These are phyloP conservation scores for Microcos paniculata DNA, from an alignment of 345 rosid genomes.

Conservation along the genomic window DNA sequence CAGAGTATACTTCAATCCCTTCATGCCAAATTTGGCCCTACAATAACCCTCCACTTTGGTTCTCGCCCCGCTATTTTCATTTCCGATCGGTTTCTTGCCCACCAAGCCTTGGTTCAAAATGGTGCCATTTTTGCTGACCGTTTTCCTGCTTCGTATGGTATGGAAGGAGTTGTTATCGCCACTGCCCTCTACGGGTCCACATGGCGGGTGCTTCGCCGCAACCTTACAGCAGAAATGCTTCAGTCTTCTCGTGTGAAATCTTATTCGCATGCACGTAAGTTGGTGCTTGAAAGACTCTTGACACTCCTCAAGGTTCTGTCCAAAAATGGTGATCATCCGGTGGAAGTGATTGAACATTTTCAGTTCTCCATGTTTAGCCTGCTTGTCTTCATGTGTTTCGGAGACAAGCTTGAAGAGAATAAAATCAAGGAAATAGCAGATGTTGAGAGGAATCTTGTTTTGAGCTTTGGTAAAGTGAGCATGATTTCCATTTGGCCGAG, in stretches of 20 bases:
- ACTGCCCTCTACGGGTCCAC: slow-evolving; percentile 41
- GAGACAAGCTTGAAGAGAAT: slow-evolving; percentile 23
- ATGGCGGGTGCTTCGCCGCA: slow-evolving; percentile 49
- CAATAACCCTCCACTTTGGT: slow-evolving; percentile 39
- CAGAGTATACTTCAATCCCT: slow-evolving; percentile 12
- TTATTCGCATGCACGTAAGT: slow-evolving; percentile 31
- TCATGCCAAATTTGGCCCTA: slow-evolving; percentile 37
- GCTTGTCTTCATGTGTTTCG: slow-evolving; percentile 32
- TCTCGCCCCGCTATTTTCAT: slow-evolving; percentile 41
- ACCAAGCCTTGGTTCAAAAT: slow-evolving; percentile 48
- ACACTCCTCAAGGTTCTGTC: neutral
- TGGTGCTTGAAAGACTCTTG: slow-evolving; percentile 34
- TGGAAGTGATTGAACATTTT: slow-evolving; percentile 23
- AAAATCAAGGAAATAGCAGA: slow-evolving; percentile 37
- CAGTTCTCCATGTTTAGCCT: slow-evolving; percentile 38
- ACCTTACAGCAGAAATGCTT: slow-evolving; percentile 45
- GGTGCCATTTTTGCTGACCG: slow-evolving; percentile 43
- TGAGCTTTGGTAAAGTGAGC: neutral
- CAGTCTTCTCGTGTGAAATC: slow-evolving; percentile 25
- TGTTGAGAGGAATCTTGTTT: neutral
- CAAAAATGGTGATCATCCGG: neutral
- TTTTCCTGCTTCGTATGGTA: slow-evolving; percentile 27
- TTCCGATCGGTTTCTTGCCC: slow-evolving; percentile 36
- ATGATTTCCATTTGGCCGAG: neutral
- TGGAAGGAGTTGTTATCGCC: slow-evolving; percentile 36